These are phyloP conservation scores for Pittosporum tobira DNA, from an alignment of 129 eudicot genomes.

Conservation along the genomic window DNA sequence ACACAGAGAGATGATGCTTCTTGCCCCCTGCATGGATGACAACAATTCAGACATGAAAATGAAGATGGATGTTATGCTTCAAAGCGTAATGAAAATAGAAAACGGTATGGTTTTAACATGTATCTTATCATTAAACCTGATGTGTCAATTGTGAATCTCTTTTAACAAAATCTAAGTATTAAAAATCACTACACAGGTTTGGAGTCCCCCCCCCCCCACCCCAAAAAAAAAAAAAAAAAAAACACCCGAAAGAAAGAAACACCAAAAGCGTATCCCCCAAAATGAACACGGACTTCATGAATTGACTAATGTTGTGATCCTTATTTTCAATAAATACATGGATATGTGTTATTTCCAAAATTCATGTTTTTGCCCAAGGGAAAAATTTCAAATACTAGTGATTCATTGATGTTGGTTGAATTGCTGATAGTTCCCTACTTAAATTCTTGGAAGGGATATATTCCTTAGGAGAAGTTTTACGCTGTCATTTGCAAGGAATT, in stretches of 20 bases:
- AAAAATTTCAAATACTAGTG: too few species aligned
- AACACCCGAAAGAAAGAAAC: too few species aligned
- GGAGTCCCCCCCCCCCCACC: too few species aligned
- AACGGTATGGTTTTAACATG: slow-evolving; percentile 42
- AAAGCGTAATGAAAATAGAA: slow-evolving; percentile 92
- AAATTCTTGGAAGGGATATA: too few species aligned
- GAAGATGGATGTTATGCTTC: slow-evolving; percentile 94
- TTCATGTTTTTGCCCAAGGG: not conserved
- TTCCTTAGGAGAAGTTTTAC: too few species aligned
- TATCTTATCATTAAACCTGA: not conserved
- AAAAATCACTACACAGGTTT: too few species aligned
- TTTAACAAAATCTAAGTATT: too few species aligned
- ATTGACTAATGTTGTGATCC: not conserved
- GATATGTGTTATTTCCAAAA: not conserved
- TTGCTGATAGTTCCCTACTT: too few species aligned
- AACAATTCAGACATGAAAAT: slow-evolving; percentile 70
- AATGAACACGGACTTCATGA: not conserved
- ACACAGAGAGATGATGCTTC: slow-evolving; percentile 65
- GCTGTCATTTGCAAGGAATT: too few species aligned
- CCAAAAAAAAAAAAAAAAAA: too few species aligned
- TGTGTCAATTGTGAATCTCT: not conserved
- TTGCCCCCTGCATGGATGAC: slow-evolving; percentile 80
- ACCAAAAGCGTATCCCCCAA: too few species aligned
- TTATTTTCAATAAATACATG: not conserved
- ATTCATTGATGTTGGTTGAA: too few species aligned